Percentiles rank a stretch among this genome's conserved stretches.
Evolutionary conservation across 2,329 filamentous ascomycete genomes (phyloP).

Genomic region (Lasiodiplodia theobromae): DNA sequence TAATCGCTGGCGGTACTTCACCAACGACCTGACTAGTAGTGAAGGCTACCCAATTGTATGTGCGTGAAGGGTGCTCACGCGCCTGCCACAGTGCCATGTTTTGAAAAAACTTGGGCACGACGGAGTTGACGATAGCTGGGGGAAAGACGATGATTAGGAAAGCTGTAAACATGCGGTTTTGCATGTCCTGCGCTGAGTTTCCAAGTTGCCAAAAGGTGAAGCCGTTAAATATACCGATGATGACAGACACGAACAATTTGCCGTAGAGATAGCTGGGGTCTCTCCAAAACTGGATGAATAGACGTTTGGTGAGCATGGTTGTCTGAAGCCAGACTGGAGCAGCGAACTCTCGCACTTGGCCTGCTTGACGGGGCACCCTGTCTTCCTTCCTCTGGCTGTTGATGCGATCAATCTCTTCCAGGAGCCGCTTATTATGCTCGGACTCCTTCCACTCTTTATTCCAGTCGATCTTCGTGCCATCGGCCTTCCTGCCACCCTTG

Average conservation of each 20-base stretch:
- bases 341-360: slow-evolving; percentile 65
- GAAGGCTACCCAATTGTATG: slow-evolving; percentile 81
- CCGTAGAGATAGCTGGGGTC: slow-evolving; percentile 79
- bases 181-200: slow-evolving; percentile 71
- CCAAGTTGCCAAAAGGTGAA: slow-evolving; percentile 79
- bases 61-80: slow-evolving; percentile 74
- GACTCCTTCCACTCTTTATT: slow-evolving; percentile 63
- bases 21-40: slow-evolving; percentile 74
- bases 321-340: slow-evolving; percentile 70
- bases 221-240: slow-evolving; percentile 79
- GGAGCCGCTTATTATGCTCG: slow-evolving; percentile 39
- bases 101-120: slow-evolving; percentile 79
- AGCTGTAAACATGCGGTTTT: slow-evolving; percentile 77
- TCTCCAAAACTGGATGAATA: slow-evolving; percentile 77
- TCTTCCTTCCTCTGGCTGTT: slow-evolving; percentile 58
- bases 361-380: slow-evolving; percentile 4
- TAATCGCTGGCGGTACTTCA: slow-evolving; percentile 74
- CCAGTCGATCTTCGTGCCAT: slow-evolving; percentile 56
- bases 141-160: slow-evolving; percentile 68
- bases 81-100: slow-evolving; percentile 77
- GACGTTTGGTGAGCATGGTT: slow-evolving; percentile 70
- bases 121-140: slow-evolving; percentile 74
- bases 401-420: slow-evolving; percentile 71
- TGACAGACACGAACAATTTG: slow-evolving; percentile 74
- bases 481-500: slow-evolving; percentile 67